A percentile compares a stretch with the other conserved stretches of the same genome.
These are phyloP conservation scores for Apiotrichum porosum DNA, from an alignment of 1,284 basidiomycete species.

Conservation along the genomic window DNA sequence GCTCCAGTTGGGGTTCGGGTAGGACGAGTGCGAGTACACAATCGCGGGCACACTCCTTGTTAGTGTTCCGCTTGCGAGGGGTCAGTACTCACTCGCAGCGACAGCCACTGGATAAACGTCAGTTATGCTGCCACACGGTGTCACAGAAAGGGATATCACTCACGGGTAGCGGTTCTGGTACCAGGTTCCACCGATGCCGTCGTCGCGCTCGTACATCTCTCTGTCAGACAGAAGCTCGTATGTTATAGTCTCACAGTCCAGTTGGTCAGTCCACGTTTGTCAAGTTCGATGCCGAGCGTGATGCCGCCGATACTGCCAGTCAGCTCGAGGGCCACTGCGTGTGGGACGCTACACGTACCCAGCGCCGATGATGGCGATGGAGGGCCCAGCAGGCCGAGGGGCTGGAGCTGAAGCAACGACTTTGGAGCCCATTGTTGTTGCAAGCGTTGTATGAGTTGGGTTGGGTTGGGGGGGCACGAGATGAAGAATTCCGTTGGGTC, in stretches of 20 bases:
- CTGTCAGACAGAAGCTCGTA: too few species aligned
- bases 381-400: neutral
- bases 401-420: too few species aligned
- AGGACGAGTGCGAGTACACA: constrained; percentile 15
- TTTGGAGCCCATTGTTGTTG: too few species aligned
- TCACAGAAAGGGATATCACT: neutral
- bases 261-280: neutral
- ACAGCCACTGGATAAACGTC: constrained; percentile 31
- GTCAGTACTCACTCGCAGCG: too few species aligned
- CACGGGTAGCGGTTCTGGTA: constrained; percentile 22
- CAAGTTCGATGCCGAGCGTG: neutral
- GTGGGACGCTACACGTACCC: neutral
- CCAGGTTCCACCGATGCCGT: constrained; percentile 31
- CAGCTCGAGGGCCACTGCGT: neutral
- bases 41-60: constrained; percentile 12
- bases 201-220: constrained; percentile 32
- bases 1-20: constrained; percentile 15
- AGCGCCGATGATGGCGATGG: neutral
- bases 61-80: constrained; percentile 10
- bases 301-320: neutral
- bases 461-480: too few species aligned
- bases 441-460: too few species aligned
- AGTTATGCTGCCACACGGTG: too few species aligned
- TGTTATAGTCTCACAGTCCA: too few species aligned
- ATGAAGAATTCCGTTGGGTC: too few species aligned